Evolutionary conservation across 2,329 filamentous ascomycete genomes (phyloP).

Genomic region (Scedosporium dehoogii): DNA sequence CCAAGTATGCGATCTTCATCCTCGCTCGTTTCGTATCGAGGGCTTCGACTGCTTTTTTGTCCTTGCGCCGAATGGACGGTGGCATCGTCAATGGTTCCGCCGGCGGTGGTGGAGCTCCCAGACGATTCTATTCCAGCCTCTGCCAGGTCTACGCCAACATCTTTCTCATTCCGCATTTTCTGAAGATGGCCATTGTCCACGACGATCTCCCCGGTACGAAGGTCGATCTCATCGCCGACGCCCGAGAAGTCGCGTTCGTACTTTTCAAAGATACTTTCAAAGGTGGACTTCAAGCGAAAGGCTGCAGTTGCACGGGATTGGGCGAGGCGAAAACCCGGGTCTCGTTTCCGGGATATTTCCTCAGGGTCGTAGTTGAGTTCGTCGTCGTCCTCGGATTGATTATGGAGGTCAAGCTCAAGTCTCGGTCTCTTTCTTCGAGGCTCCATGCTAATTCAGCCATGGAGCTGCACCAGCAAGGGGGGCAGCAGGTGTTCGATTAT

Average conservation of each 20-base stretch:
- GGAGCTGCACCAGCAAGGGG: too few relatives aligned
- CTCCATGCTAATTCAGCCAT: conserved; percentile 35
- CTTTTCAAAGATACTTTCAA: conserved; percentile 83
- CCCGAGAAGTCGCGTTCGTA: conserved; percentile 76
- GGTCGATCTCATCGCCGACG: conserved; percentile 81
- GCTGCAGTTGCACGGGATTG: conserved; percentile 57
- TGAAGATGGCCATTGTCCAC: conserved; percentile 82
- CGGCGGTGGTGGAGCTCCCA: conserved; percentile 14
- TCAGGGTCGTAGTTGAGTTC: conserved; percentile 38
- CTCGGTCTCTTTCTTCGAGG: conserved; percentile 51
- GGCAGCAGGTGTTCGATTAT: too few relatives aligned
- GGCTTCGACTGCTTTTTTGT: too few relatives aligned
- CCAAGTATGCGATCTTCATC: conserved; percentile 25
- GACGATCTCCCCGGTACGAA: conserved; percentile 70
- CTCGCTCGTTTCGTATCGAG: conserved; percentile 17
- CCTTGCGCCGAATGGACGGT: conserved; percentile 9
- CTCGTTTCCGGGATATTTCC: conserved; percentile 35
- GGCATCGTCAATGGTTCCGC: conserved; percentile 21
- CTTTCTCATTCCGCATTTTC: conserved; percentile 47
- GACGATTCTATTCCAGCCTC: conserved; percentile 3
- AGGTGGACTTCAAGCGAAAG: conserved; percentile 65
- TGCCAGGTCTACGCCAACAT: conserved; percentile 24
- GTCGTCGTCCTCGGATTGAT: conserved; percentile 28
- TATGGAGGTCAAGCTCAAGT: conserved; percentile 30
- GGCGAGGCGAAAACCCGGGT: conserved; percentile 48